These are phyloP conservation scores for Metrosideros polymorpha DNA, from an alignment of 441 rosid species.

Conservation along the genomic window DNA sequence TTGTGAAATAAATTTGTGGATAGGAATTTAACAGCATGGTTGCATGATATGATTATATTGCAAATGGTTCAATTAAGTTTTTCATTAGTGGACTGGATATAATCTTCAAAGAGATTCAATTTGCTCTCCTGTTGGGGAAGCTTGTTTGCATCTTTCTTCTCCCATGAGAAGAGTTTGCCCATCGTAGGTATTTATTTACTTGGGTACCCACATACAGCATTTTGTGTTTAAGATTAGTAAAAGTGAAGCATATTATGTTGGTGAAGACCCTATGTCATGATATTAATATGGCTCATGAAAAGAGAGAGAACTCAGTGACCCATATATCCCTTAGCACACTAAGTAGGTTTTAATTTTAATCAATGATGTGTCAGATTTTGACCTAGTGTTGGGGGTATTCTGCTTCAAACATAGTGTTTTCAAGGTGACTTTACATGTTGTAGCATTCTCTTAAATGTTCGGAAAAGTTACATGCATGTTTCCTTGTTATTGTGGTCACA, in stretches of 20 bases:
- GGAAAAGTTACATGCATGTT: background rate
- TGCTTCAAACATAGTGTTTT: background rate
- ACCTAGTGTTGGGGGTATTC: background rate
- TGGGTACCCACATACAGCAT: background rate
- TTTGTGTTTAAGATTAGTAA: background rate
- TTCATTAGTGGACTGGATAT: background rate
- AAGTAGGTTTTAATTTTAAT: background rate
- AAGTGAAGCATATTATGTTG: background rate
- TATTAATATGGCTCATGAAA: background rate
- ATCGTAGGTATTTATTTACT: background rate
- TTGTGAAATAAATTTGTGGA: background rate
- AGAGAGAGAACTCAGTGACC: background rate
- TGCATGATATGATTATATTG: background rate
- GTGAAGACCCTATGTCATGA: background rate
- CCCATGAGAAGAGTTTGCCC: accelerated
- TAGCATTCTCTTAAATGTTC: background rate
- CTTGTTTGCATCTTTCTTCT: background rate
- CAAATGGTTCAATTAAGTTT: background rate
- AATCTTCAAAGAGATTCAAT: background rate
- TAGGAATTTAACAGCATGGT: background rate
- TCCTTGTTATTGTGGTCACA: background rate
- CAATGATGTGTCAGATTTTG: background rate
- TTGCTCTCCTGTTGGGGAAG: background rate
- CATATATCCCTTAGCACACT: background rate
- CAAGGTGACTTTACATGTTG: background rate